Conservation (phyloP, 2,329 filamentous ascomycete genomes). For the Aureobasidium sp. region DNA sequence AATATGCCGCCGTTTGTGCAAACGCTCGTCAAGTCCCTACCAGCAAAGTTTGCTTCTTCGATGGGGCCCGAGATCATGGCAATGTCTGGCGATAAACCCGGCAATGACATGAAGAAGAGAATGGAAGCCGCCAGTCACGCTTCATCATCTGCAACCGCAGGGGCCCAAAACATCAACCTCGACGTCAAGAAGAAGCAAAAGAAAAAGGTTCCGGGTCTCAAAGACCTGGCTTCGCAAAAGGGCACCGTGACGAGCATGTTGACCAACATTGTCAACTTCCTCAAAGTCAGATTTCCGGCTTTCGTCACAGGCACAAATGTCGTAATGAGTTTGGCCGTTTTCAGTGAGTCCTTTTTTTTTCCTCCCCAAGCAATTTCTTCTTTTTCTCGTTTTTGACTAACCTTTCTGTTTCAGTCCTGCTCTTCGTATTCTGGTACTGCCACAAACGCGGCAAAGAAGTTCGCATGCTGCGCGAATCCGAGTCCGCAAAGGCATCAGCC, state of each 20-base stretch:
- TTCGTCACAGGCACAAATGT: conserved; percentile 81
- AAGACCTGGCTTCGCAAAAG: conserved; percentile 75
- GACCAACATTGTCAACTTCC: conserved; percentile 80
- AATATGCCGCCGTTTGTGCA: conserved; percentile 71
- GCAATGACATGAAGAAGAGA: conserved; percentile 35
- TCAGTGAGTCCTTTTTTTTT: conserved; percentile 40
- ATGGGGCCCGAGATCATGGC: conserved; percentile 78
- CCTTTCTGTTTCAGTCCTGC: conserved; percentile 47
- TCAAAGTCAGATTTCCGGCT: conserved; percentile 82
- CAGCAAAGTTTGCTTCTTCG: conserved; percentile 68
- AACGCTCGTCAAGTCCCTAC: conserved; percentile 78
- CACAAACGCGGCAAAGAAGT: conserved; percentile 88
- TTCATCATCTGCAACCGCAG: not conserved
- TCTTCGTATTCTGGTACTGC: conserved; percentile 97
- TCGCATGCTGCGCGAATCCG: conserved; percentile 49
- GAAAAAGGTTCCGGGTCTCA: conserved; percentile 63
- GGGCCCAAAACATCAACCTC: not conserved
- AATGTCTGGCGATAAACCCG: conserved; percentile 62
- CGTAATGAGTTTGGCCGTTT: conserved; percentile 80
- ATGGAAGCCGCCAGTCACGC: conserved; percentile 30
- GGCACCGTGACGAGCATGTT: conserved; percentile 80
- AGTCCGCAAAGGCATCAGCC: not conserved
- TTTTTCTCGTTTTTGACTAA: conserved; percentile 34
- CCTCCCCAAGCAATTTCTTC: conserved; percentile 51
- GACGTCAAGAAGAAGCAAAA: conserved; percentile 39